A percentile compares a stretch with the other conserved stretches of the same genome.
Conservation (phyloP, 129 eudicot species). For the Ambrosia trifida region DNA sequence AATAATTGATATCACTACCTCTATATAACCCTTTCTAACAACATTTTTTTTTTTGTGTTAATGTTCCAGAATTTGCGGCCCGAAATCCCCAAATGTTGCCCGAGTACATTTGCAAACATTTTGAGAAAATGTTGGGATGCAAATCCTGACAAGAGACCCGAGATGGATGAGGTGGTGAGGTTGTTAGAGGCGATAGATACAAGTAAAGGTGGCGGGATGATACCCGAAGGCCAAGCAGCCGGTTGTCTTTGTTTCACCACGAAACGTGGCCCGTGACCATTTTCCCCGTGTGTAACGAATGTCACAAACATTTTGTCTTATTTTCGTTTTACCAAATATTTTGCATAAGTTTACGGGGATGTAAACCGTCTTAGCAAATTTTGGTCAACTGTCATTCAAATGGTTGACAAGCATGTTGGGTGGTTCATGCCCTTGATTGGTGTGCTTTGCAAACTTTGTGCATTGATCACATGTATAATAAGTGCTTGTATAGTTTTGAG, state of each 20-base stretch:
- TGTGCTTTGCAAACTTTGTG: no score
- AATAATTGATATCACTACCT: no score
- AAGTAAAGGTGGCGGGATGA: constrained; percentile 4
- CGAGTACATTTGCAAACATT: constrained; percentile 47
- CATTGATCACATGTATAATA: no score
- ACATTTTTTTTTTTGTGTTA: not conserved
- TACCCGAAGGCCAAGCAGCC: not conserved
- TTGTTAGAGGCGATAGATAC: constrained; percentile 10
- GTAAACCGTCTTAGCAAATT: not conserved
- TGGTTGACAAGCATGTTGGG: no score
- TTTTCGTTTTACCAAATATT: not conserved
- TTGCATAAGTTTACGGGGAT: not conserved
- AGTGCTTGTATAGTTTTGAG: no score
- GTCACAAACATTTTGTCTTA: not conserved
- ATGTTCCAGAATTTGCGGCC: constrained; percentile 55
- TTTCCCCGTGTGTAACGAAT: not conserved
- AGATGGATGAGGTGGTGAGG: constrained; percentile 73
- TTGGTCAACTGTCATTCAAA: no score
- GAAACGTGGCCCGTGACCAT: not conserved
- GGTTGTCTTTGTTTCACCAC: not conserved
- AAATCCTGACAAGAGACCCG: constrained; percentile 61
- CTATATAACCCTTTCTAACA: no score
- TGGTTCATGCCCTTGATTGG: no score
- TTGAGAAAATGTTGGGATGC: constrained; percentile 34
- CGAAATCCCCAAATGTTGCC: constrained; percentile 68